A percentile compares a stretch with the other conserved stretches of the same genome.
These are phyloP conservation scores for Aspergillus nidulans DNA, from an alignment of 495 filamentous ascomycete species.

Conservation along the genomic window DNA sequence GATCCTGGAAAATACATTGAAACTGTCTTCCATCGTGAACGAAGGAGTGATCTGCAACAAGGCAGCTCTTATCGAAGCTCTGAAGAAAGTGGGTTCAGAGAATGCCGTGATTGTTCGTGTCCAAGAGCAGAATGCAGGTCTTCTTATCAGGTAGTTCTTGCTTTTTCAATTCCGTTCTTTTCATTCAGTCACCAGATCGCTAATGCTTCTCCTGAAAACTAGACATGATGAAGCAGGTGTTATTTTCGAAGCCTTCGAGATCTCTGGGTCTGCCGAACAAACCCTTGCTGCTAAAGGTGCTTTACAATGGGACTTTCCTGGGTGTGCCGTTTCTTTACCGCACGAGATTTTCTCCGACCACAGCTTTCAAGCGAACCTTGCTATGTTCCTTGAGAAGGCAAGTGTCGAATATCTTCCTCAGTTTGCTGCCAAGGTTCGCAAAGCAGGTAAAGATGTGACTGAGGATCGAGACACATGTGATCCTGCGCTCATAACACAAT, in stretches of 20 bases:
- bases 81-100: neutral
- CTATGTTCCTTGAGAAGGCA: slow-evolving; percentile 54
- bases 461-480: slow-evolving; percentile 54
- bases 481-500: slow-evolving; percentile 49
- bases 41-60: neutral
- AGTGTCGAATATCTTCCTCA: slow-evolving; percentile 50
- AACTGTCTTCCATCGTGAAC: neutral
- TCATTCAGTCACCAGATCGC: neutral
- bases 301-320: slow-evolving; percentile 45
- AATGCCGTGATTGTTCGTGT: slow-evolving; percentile 44
- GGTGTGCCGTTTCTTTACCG: slow-evolving; percentile 36
- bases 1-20: slow-evolving; percentile 1
- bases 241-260: slow-evolving; percentile 55
- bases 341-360: slow-evolving; percentile 30
- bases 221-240: slow-evolving; percentile 15
- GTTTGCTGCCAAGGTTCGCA: slow-evolving; percentile 46
- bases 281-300: slow-evolving; percentile 40
- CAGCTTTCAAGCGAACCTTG: slow-evolving; percentile 45
- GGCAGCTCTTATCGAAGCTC: neutral
- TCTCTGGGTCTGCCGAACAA: slow-evolving; percentile 44
- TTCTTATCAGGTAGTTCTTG: slow-evolving; percentile 33
- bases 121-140: slow-evolving; percentile 51
- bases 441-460: slow-evolving; percentile 39
- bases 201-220: neutral
- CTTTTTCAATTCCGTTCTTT: no score